Conservation (phyloP, 768 basidiomycete genomes). For the Kwoniella europaea region DNA sequence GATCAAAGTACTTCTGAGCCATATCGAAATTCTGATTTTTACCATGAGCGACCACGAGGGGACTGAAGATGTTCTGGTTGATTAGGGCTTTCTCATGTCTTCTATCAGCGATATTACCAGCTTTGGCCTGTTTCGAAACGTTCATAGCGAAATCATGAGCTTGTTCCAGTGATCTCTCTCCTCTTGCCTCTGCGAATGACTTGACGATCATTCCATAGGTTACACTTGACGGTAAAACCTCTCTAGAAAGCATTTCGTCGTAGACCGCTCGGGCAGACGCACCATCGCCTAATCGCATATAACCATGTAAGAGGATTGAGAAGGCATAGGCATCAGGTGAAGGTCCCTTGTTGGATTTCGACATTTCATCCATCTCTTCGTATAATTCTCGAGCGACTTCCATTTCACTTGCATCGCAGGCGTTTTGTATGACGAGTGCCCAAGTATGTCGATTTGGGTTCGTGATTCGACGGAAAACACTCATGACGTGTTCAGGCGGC, state of each 20-base stretch:
- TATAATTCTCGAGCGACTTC: slow-evolving; percentile 70
- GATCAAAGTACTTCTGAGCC: slow-evolving; percentile 42
- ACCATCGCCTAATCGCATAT: slow-evolving; percentile 66
- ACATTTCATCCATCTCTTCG: slow-evolving; percentile 66
- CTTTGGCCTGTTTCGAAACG: slow-evolving; percentile 59
- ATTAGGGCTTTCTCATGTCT: slow-evolving; percentile 25
- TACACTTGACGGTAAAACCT: slow-evolving; percentile 70
- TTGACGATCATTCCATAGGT: slow-evolving; percentile 73
- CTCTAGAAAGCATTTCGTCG: slow-evolving; percentile 71
- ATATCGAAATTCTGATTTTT: slow-evolving; percentile 19
- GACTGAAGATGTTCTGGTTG: slow-evolving; percentile 47
- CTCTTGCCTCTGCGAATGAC: slow-evolving; percentile 65
- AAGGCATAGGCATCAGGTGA: slow-evolving; percentile 40
- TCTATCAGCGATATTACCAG: slow-evolving; percentile 24
- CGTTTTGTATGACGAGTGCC: slow-evolving; percentile 76
- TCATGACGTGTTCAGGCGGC: slow-evolving; percentile 70
- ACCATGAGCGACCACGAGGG: slow-evolving; percentile 42
- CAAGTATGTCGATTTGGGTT: slow-evolving; percentile 64
- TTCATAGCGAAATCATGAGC: slow-evolving; percentile 71
- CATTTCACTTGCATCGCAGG: slow-evolving; percentile 74
- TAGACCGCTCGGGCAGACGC: slow-evolving; percentile 69
- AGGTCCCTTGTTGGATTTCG: slow-evolving; percentile 58
- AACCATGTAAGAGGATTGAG: slow-evolving; percentile 57
- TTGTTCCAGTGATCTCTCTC: slow-evolving; percentile 63
- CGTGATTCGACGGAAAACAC: slow-evolving; percentile 63